phyloP scores from a whole-genome alignment of 352 stramenopile genomes.

The Phytophthora hibernalis region DNA sequence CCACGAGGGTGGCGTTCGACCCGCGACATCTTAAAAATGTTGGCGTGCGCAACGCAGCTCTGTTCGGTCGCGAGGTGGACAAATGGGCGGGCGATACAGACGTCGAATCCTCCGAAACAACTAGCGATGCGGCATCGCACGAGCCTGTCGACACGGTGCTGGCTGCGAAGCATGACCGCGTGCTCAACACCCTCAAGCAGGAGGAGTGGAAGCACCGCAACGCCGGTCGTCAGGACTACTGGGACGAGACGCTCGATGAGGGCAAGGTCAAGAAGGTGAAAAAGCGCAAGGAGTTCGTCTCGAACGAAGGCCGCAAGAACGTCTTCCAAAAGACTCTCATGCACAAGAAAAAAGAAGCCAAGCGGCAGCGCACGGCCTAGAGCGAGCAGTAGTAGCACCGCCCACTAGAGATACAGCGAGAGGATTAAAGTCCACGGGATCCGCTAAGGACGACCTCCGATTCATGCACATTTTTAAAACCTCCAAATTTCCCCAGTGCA shows the following conservation, averaged over 20 bases:
- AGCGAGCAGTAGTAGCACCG: conserved; percentile 13
- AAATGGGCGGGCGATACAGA: conserved; percentile 70
- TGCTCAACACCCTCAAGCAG: conserved; percentile 76
- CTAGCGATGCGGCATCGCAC: conserved; percentile 36
- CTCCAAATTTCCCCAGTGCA: not conserved
- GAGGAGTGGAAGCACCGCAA: conserved; percentile 81
- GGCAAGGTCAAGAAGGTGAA: conserved; percentile 88
- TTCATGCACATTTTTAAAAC: conserved; percentile 37
- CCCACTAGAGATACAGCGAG: conserved; percentile 10
- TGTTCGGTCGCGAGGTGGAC: conserved; percentile 74
- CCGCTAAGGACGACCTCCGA: conserved; percentile 11
- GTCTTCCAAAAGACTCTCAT: conserved; percentile 70
- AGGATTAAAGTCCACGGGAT: conserved; percentile 12
- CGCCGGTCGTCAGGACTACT: conserved; percentile 70
- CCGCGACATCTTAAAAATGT: conserved; percentile 61
- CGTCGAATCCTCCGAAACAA: conserved; percentile 53
- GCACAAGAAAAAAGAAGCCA: conserved; percentile 61
- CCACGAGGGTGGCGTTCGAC: conserved; percentile 55
- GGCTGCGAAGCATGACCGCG: conserved; percentile 66
- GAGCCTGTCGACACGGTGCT: conserved; percentile 45
- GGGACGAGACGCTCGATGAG: conserved; percentile 76
- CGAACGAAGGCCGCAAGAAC: conserved; percentile 80
- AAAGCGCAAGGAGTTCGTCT: conserved; percentile 83
- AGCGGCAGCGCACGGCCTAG: conserved; percentile 39
- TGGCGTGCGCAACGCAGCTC: conserved; percentile 62